Evolutionary conservation across 305 asterid species (phyloP).

Genomic region (Solanum chacoense): DNA sequence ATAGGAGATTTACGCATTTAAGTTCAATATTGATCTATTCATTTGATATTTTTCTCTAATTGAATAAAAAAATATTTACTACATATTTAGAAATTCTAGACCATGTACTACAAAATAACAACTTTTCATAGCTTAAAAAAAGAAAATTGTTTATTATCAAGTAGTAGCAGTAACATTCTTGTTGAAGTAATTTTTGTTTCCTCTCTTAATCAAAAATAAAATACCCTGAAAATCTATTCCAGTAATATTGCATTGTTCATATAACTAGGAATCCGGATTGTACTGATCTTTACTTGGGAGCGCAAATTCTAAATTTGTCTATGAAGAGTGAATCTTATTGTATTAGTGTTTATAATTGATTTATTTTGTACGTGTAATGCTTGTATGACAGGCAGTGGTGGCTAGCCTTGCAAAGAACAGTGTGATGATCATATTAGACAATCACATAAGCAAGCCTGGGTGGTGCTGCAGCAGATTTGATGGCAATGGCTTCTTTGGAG

Average conservation of each 20-base stretch:
- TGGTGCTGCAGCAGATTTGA: conserved; percentile 83
- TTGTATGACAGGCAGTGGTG: conserved; percentile 63
- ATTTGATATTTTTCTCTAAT: neutral
- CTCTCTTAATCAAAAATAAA: neutral
- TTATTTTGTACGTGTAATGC: neutral
- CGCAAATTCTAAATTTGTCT: neutral
- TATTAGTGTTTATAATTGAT: neutral
- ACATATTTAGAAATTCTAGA: neutral
- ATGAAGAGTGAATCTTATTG: neutral
- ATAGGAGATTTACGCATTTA: neutral
- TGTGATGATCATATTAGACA: conserved; percentile 77
- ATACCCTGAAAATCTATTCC: too few relatives aligned
- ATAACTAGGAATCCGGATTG: neutral
- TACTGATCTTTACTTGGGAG: neutral
- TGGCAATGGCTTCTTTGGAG: conserved; percentile 93
- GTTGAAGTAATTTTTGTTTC: neutral
- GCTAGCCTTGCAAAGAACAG: conserved; percentile 55
- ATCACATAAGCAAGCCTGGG: conserved; percentile 87
- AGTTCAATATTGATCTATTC: neutral
- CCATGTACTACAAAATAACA: neutral
- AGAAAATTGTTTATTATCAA: neutral
- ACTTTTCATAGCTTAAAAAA: neutral
- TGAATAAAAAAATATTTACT: neutral
- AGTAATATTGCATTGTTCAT: neutral
- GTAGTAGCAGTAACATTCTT: neutral